Evolutionary conservation across 2,329 filamentous ascomycete genomes (phyloP).

Genomic region (Xenoacremonium recifei): DNA sequence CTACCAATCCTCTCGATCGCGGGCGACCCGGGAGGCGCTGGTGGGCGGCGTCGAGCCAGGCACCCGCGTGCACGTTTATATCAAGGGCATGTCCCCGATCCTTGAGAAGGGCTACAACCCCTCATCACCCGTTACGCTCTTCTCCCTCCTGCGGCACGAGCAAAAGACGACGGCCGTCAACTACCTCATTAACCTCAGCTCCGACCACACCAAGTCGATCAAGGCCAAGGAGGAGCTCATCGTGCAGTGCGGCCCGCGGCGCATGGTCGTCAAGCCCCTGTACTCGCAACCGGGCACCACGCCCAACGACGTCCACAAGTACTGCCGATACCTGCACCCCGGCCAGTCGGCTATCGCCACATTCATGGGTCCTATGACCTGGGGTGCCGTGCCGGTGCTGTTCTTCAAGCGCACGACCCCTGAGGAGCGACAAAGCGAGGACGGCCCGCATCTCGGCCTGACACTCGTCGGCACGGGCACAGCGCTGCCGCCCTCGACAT

Average conservation of each 20-base stretch:
- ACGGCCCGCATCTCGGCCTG: slow-evolving; percentile 50
- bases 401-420: slow-evolving; percentile 70
- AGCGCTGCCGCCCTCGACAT: slow-evolving; percentile 71
- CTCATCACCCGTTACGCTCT: slow-evolving; percentile 64
- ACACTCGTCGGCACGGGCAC: slow-evolving; percentile 85
- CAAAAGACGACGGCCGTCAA: slow-evolving; percentile 91
- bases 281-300: slow-evolving; percentile 89
- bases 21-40: slow-evolving; percentile 75
- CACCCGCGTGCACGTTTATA: slow-evolving; percentile 76
- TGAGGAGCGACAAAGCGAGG: slow-evolving; percentile 41
- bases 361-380: slow-evolving; percentile 87
- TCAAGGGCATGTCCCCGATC: slow-evolving; percentile 52
- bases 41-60: slow-evolving; percentile 85
- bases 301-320: slow-evolving; percentile 97
- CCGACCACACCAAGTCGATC: slow-evolving; percentile 71
- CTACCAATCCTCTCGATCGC: slow-evolving; percentile 80
- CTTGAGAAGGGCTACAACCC: slow-evolving; percentile 49
- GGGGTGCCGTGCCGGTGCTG: slow-evolving; percentile 86
- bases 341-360: slow-evolving; percentile 86
- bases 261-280: slow-evolving; percentile 84
- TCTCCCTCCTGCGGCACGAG: slow-evolving; percentile 89
- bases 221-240: slow-evolving; percentile 92
- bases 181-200: slow-evolving; percentile 82
- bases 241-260: slow-evolving; percentile 84
- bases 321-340: slow-evolving; percentile 86